These are phyloP conservation scores for Pseudogymnoascus sp. DNA, from an alignment of 2,329 filamentous ascomycete species.

Conservation along the genomic window DNA sequence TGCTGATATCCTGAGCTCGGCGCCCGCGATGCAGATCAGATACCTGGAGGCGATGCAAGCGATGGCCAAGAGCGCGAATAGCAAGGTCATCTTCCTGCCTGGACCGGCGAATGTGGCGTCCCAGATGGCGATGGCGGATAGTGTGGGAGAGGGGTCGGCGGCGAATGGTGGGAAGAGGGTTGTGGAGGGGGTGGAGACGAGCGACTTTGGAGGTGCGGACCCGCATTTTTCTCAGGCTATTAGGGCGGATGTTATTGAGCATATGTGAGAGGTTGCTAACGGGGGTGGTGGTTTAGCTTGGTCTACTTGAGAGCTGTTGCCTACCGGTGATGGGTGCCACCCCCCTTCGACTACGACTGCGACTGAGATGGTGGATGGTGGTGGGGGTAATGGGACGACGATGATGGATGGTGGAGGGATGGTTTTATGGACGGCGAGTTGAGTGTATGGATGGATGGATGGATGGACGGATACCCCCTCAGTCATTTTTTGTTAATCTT, in stretches of 20 bases:
- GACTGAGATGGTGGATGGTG: not conserved
- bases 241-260: slow-evolving; percentile 74
- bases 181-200: slow-evolving; percentile 26
- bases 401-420: not conserved
- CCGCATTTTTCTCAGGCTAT: slow-evolving; percentile 68
- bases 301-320: slow-evolving; percentile 1
- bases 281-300: slow-evolving; percentile 8
- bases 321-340: not conserved
- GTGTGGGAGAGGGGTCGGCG: slow-evolving; percentile 47
- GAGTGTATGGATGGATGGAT: not conserved
- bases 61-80: slow-evolving; percentile 90
- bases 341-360: not conserved
- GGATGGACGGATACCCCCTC: not conserved
- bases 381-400: not conserved
- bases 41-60: slow-evolving; percentile 98
- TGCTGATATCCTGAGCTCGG: slow-evolving; percentile 83
- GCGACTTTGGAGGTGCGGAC: slow-evolving; percentile 46
- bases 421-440: not conserved
- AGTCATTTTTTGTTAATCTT: not conserved
- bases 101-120: slow-evolving; percentile 53
- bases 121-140: slow-evolving; percentile 40
- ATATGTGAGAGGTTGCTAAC: slow-evolving; percentile 50
- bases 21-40: slow-evolving; percentile 95
- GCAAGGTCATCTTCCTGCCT: slow-evolving; percentile 79
- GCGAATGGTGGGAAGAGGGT: slow-evolving; percentile 34